phyloP scores from a whole-genome alignment of 192 early-diverging fungal genomes.

The Coemansia sp. region DNA sequence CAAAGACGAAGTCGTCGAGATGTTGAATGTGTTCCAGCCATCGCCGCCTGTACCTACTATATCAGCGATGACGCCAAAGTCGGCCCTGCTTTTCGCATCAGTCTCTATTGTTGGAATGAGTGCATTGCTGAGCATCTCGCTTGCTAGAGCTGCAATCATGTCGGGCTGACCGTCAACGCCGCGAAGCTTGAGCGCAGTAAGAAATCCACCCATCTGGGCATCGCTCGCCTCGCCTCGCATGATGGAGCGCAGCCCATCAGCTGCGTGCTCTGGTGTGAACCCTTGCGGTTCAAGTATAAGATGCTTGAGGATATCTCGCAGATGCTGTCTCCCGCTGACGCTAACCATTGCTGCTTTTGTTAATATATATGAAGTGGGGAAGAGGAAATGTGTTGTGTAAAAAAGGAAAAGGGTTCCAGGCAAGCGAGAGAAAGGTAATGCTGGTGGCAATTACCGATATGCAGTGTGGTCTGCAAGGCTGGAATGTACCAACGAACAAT shows the following conservation, averaged over 20 bases:
- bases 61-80: conserved; percentile 62
- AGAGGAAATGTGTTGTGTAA: conserved; percentile 4
- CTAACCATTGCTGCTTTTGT: conserved; percentile 1
- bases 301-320: conserved; percentile 61
- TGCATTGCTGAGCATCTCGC: conserved; percentile 71
- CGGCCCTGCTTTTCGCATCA: conserved; percentile 17
- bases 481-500: too few relatives aligned
- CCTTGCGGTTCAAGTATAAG: conserved; percentile 59
- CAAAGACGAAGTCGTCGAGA: conserved; percentile 84
- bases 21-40: conserved; percentile 95
- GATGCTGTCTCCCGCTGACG: conserved; percentile 9
- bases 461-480: too few relatives aligned
- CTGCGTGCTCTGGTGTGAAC: conserved; percentile 61
- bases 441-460: too few relatives aligned
- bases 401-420: neutral
- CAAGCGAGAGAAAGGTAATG: neutral
- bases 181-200: conserved; percentile 68
- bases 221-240: conserved; percentile 71
- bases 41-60: conserved; percentile 97
- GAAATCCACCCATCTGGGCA: conserved; percentile 84
- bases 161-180: conserved; percentile 69
- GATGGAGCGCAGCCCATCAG: conserved; percentile 59
- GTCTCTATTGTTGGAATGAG: conserved; percentile 57
- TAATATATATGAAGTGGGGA: neutral
- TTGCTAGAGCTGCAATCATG: conserved; percentile 75